These are phyloP conservation scores for Sugiyamaella chiloensis DNA, from an alignment of 805 yeast species.

Conservation along the genomic window DNA sequence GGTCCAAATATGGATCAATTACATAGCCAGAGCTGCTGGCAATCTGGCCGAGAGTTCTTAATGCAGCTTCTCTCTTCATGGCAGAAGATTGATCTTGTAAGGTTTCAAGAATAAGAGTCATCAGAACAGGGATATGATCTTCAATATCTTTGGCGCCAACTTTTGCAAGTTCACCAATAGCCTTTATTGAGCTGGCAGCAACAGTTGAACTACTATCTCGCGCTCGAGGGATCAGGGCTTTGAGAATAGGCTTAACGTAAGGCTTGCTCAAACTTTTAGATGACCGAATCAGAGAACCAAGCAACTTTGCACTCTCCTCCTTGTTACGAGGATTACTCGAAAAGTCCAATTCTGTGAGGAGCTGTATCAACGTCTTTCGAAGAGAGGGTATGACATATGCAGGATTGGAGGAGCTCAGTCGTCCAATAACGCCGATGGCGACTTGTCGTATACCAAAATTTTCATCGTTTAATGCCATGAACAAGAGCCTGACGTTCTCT, in stretches of 20 bases:
- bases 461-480: slow-evolving; percentile 91
- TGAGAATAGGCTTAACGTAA: slow-evolving; percentile 86
- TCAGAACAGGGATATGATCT: slow-evolving; percentile 66
- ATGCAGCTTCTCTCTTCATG: slow-evolving; percentile 82
- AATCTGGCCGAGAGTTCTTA: slow-evolving; percentile 81
- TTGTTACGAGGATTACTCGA: slow-evolving; percentile 71
- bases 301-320: slow-evolving; percentile 80
- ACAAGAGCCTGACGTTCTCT: slow-evolving; percentile 76
- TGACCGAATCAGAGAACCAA: slow-evolving; percentile 69
- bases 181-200: slow-evolving; percentile 78
- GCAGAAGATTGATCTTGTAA: slow-evolving; percentile 92
- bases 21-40: slow-evolving; percentile 93
- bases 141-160: slow-evolving; percentile 85
- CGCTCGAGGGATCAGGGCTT: slow-evolving; percentile 73
- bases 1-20: slow-evolving; percentile 85
- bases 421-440: slow-evolving; percentile 75
- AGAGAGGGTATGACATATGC: slow-evolving; percentile 94
- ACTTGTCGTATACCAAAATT: slow-evolving; percentile 75
- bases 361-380: slow-evolving; percentile 79
- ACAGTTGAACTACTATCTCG: slow-evolving; percentile 73
- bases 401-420: slow-evolving; percentile 82
- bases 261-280: slow-evolving; percentile 85
- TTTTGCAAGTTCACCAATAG: slow-evolving; percentile 83
- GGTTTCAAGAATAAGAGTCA: slow-evolving; percentile 85
- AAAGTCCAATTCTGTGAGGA: slow-evolving; percentile 79